Percentiles rank a stretch among this genome's conserved stretches.
Conservation (phyloP, 345 rosid species). For the Corchorus olitorius region DNA sequence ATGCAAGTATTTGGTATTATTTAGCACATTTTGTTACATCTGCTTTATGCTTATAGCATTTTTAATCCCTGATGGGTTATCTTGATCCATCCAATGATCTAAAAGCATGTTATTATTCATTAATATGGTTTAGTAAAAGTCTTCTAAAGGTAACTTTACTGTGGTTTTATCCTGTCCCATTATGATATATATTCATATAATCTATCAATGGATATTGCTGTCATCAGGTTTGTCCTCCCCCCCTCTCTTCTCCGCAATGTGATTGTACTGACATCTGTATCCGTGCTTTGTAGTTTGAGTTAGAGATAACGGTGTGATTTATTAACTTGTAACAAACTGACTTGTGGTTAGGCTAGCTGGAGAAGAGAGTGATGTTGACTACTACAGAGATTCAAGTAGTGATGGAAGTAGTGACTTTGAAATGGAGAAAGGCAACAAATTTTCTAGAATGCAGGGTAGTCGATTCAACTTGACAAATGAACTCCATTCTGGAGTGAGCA, state of each 20-base stretch:
- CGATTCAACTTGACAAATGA: slow-evolving; percentile 13
- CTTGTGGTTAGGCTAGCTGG: slow-evolving; percentile 28
- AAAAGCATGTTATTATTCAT: neutral
- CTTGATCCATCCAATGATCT: neutral
- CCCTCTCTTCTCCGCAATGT: neutral
- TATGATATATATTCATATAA: neutral
- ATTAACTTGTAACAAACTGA: slow-evolving; percentile 18
- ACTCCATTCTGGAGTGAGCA: slow-evolving; percentile 19
- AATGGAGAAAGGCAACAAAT: slow-evolving; percentile 31
- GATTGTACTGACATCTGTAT: neutral
- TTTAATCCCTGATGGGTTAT: neutral
- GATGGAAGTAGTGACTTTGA: slow-evolving; percentile 54
- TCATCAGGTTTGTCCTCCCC: neutral
- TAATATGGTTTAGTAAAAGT: neutral
- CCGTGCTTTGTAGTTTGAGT: neutral
- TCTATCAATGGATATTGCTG: neutral
- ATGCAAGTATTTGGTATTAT: neutral
- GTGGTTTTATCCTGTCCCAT: neutral
- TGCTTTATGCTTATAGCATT: too few species aligned
- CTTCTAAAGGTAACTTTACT: neutral
- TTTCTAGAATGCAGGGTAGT: slow-evolving; percentile 9
- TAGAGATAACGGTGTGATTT: neutral
- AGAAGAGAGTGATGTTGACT: slow-evolving; percentile 36
- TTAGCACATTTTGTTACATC: neutral
- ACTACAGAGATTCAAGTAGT: slow-evolving; percentile 50